Percentiles rank a stretch among this genome's conserved stretches.
Evolutionary conservation across 805 yeast genomes (phyloP).

Genomic region (Wickerhamomyces mucosus): DNA sequence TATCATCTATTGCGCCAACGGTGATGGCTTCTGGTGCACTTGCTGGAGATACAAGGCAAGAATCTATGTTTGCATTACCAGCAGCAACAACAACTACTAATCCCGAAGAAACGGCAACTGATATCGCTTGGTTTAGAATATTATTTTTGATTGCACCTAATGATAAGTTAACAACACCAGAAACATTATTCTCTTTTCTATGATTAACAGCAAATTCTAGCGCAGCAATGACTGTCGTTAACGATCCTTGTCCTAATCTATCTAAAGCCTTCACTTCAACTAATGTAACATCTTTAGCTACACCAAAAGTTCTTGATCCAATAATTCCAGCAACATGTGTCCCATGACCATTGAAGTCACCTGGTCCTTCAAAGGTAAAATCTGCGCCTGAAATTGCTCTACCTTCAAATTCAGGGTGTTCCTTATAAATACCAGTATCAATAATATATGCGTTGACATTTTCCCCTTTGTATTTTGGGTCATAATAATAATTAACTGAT

Average conservation of each 20-base stretch:
- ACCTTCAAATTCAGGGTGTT: conserved; percentile 55
- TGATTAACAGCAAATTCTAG: conserved; percentile 62
- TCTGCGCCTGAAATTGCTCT: conserved; percentile 53
- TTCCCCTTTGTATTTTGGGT: conserved; percentile 37
- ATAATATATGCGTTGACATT: conserved; percentile 67
- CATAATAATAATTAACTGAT: conserved; percentile 37
- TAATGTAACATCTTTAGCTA: conserved; percentile 58
- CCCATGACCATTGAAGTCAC: conserved; percentile 82
- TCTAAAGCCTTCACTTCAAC: conserved; percentile 72
- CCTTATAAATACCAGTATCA: conserved; percentile 71
- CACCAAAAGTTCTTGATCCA: conserved; percentile 75
- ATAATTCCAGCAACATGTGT: conserved; percentile 89
- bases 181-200: conserved; percentile 24
- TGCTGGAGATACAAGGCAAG: conserved; percentile 83
- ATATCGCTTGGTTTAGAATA: conserved; percentile 65
- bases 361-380: conserved; percentile 43
- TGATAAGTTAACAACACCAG: conserved; percentile 71
- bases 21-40: conserved; percentile 64
- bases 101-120: conserved; percentile 67
- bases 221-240: conserved; percentile 56
- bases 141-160: conserved; percentile 65
- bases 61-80: conserved; percentile 71
- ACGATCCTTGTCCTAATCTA: conserved; percentile 57
- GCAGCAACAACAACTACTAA: conserved; percentile 74
- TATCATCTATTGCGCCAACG: conserved; percentile 84